Percentiles rank a stretch among this genome's conserved stretches.
phyloP scores from a whole-genome alignment of 352 stramenopile genomes.

The Salisapilia sapeloensis region DNA sequence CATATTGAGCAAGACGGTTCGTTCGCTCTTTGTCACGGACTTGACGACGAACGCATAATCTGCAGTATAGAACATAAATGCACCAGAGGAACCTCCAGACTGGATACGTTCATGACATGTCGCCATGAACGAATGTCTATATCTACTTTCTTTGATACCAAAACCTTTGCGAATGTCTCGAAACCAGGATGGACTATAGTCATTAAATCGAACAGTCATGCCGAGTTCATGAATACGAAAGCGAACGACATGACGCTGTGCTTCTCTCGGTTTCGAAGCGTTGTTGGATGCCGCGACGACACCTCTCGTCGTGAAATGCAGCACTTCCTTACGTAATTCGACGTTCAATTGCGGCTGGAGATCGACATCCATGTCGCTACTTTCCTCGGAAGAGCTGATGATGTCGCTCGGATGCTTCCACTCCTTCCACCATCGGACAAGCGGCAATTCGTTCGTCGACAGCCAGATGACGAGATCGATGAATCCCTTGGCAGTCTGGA shows the following conservation, averaged over 20 bases:
- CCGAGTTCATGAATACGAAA: constrained; percentile 64
- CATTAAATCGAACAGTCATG: constrained; percentile 66
- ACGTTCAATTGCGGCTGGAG: constrained; percentile 76
- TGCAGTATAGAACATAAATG: constrained; percentile 85
- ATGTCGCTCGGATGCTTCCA: constrained; percentile 8
- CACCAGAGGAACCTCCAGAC: constrained; percentile 68
- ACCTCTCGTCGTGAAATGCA: constrained; percentile 77
- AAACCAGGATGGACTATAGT: constrained; percentile 57
- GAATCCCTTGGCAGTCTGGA: constrained; percentile 58
- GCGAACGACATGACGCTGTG: constrained; percentile 37
- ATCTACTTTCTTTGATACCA: constrained; percentile 53
- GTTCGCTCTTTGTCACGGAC: constrained; percentile 63
- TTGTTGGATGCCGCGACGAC: constrained; percentile 67
- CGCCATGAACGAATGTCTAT: constrained; percentile 59
- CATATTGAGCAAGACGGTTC: constrained; percentile 66
- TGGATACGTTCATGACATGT: constrained; percentile 75
- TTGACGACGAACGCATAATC: constrained; percentile 82
- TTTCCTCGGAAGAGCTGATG: constrained; percentile 11
- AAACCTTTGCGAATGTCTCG: constrained; percentile 64
- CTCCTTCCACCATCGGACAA: neutral
- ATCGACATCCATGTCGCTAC: constrained; percentile 63
- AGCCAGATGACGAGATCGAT: constrained; percentile 78
- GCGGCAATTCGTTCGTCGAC: constrained; percentile 36
- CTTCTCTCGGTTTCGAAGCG: constrained; percentile 21
- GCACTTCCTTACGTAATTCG: constrained; percentile 71